Evolutionary conservation across 306 rosid species (phyloP).

Genomic region (Malus asiatica): DNA sequence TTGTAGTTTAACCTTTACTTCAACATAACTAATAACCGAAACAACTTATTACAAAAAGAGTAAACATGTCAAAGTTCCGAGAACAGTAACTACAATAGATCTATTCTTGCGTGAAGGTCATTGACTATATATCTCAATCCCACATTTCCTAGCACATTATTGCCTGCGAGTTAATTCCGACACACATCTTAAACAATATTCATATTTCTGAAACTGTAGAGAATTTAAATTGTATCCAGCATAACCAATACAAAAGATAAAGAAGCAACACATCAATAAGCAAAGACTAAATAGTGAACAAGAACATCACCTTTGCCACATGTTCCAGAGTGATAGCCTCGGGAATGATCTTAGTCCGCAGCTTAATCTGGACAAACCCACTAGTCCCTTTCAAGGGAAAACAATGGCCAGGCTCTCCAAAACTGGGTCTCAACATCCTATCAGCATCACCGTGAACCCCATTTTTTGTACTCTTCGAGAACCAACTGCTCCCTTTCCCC

Average conservation of each 20-base stretch:
- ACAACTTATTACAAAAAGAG: not conserved
- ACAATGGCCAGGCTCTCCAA: slow-evolving; percentile 95
- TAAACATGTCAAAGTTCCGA: not conserved
- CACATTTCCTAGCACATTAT: not conserved
- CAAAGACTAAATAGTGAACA: not conserved
- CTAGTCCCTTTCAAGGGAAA: slow-evolving; percentile 71
- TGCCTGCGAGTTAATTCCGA: not conserved
- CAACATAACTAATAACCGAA: not conserved
- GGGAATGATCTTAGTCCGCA: slow-evolving; percentile 67
- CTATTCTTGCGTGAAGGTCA: not conserved
- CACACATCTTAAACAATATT: too few species aligned
- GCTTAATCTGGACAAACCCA: slow-evolving; percentile 79
- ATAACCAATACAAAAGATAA: not conserved
- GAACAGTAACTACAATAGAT: not conserved
- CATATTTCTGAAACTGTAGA: too few species aligned
- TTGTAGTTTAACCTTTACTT: not conserved
- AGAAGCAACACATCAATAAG: not conserved
- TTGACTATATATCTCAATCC: not conserved
- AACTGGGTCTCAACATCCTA: slow-evolving; percentile 84
- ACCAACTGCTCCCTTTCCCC: slow-evolving; percentile 46
- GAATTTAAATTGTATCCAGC: not conserved
- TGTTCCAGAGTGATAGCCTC: slow-evolving; percentile 95
- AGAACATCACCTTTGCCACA: slow-evolving; percentile 67
- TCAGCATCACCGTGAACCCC: slow-evolving; percentile 48
- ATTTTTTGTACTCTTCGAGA: slow-evolving; percentile 19